Evolutionary conservation across 495 filamentous ascomycete genomes (phyloP).

Genomic region (Hypoxylon perforatum): DNA sequence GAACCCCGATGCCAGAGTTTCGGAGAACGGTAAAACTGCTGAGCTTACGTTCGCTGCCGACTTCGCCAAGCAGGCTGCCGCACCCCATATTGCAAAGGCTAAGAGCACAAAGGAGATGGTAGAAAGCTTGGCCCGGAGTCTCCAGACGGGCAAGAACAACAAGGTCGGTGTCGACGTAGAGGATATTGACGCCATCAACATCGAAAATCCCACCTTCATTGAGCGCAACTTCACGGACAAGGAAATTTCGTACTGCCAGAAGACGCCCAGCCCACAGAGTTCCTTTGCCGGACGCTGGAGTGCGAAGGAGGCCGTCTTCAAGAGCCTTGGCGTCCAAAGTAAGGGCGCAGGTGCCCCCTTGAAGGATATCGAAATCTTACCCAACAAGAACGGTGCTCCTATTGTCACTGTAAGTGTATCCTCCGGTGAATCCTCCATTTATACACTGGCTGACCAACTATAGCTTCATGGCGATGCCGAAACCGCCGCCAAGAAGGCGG

Average conservation of each 20-base stretch:
- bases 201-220: slow-evolving; percentile 92
- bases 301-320: slow-evolving; percentile 99
- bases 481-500: slow-evolving; percentile 80
- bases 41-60: slow-evolving; percentile 76
- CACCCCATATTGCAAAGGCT: slow-evolving; percentile 54
- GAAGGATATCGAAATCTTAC: slow-evolving; percentile 93
- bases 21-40: slow-evolving; percentile 82
- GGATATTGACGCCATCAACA: slow-evolving; percentile 82
- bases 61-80: slow-evolving; percentile 63
- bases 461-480: slow-evolving; percentile 88
- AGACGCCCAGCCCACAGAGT: slow-evolving; percentile 76
- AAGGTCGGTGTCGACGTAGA: slow-evolving; percentile 95
- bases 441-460: slow-evolving; percentile 54
- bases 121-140: slow-evolving; percentile 78
- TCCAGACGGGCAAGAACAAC: slow-evolving; percentile 72
- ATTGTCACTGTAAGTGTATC: slow-evolving; percentile 77
- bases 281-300: slow-evolving; percentile 95
- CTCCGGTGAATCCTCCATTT: background rate
- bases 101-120: slow-evolving; percentile 79
- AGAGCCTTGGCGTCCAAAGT: slow-evolving; percentile 88
- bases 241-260: slow-evolving; percentile 87
- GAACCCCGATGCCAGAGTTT: slow-evolving; percentile 92
- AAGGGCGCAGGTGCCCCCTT: slow-evolving; percentile 88
- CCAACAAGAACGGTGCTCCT: slow-evolving; percentile 83
- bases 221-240: slow-evolving; percentile 90